Evolutionary conservation across 2,329 filamentous ascomycete species (phyloP), one percentile per base, ranked within the genome.

Genomic region (Monilinia polystroma): DNA sequence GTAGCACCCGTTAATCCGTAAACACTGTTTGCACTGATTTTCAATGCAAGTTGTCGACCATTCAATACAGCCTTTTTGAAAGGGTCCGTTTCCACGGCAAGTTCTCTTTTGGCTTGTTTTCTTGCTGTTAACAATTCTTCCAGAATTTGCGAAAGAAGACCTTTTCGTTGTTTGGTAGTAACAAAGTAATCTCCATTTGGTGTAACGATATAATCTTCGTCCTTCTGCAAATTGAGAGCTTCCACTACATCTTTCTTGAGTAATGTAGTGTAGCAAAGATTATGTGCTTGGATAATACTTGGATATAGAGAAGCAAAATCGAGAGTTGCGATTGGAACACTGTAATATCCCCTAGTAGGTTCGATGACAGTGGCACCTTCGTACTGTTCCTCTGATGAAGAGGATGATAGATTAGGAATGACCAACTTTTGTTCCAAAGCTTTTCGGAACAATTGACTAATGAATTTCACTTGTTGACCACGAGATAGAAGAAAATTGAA

Each of bases 271-370:
- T 99, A 99, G 79, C 95, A 99, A 29, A 99, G 86, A 73, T 99
- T 99, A 80, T 99, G 95, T 0, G 95, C 95, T 80, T 98, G 94
- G 78, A 99, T 99, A 76, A 99, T 99, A 81, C 93, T 97, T 29
- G 95, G 95, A 74, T 99, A 99, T 70, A 99, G 88, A 43, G 95
- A 98, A 7, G 95, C 95, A 73, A 99, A 99, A 92, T 99, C 95
- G 54, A 99, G 88, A 0, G 95, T 99, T 1, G 95, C 95, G 70
- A 99, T 90, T 1, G 95, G 95, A 35, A 96, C 92, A 74, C 95
- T 89, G 78, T 99, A 98, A 79, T 96, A 99, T 43, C 91, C 93
- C 79, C 93, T 87, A 23, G 88, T 91, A 0, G 95, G 95, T 76
- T 99, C 95, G 76, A 99, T 99, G 78, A 99, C 95, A 0, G 95